A percentile compares a stretch with the other conserved stretches of the same genome.
These are phyloP conservation scores for Pseudognaphalium luteoalbum DNA, from an alignment of 129 eudicot genomes.

Conservation along the genomic window DNA sequence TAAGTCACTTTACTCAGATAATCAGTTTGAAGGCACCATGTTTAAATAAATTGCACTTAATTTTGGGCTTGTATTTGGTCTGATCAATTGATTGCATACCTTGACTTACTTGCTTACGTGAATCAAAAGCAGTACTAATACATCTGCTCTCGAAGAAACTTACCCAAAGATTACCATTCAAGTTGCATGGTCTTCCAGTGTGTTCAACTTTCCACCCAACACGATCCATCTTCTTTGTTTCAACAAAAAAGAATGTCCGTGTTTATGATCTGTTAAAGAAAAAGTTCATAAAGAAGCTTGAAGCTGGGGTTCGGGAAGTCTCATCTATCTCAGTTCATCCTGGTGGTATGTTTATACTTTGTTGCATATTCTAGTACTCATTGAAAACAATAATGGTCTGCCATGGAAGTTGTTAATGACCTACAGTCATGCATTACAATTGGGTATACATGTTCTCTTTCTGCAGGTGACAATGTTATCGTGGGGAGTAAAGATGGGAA, in stretches of 20 bases:
- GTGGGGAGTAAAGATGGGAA: conserved; percentile 96
- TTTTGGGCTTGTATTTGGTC: not conserved
- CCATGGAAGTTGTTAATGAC: not conserved
- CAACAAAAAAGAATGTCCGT: conserved; percentile 84
- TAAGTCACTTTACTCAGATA: not conserved
- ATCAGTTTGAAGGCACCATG: not conserved
- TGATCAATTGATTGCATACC: conserved; percentile 34
- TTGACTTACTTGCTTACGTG: conserved; percentile 67
- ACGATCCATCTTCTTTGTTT: conserved; percentile 76
- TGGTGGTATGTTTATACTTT: conserved; percentile 55
- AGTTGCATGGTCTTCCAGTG: conserved; percentile 87
- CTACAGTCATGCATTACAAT: not conserved
- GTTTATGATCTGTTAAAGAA: conserved; percentile 78
- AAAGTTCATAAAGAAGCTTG: conserved; percentile 75
- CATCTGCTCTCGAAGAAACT: conserved; percentile 82
- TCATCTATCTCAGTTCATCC: conserved; percentile 83
- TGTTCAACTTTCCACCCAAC: conserved; percentile 85
- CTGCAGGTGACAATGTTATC: conserved; percentile 88
- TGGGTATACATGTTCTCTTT: conserved; percentile 3
- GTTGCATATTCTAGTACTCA: conserved; percentile 4
- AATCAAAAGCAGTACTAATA: conserved; percentile 75
- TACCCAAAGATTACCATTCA: conserved; percentile 79
- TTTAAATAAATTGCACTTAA: not conserved
- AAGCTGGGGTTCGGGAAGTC: conserved; percentile 71
- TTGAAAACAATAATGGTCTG: not conserved